phyloP scores from a whole-genome alignment of 176 grass and related monocot genomes.

The Musa acuminata region DNA sequence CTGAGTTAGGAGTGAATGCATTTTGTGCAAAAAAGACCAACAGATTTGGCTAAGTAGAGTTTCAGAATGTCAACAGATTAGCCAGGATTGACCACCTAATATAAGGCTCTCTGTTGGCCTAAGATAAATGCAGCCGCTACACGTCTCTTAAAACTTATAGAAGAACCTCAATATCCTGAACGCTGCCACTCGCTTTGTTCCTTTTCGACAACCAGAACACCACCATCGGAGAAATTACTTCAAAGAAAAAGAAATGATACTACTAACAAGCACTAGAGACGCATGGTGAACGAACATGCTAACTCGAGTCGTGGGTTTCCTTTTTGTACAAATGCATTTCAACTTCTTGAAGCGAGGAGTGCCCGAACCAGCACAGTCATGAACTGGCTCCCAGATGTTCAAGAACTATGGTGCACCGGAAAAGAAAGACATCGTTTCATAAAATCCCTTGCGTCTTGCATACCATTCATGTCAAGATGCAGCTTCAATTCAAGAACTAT shows the following conservation, averaged over 20 bases:
- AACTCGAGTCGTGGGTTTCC: too few species aligned
- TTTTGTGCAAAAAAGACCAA: background rate
- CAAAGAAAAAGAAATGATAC: too few species aligned
- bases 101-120: background rate
- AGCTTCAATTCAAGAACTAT: background rate
- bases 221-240: too few species aligned
- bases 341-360: background rate
- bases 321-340: background rate
- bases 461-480: background rate
- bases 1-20: background rate
- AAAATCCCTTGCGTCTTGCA: too few species aligned
- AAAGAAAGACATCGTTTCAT: background rate
- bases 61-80: too few species aligned
- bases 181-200: too few species aligned
- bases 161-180: too few species aligned
- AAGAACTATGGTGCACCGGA: background rate
- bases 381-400: background rate
- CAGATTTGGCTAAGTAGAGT: background rate
- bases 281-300: too few species aligned
- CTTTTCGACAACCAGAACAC: too few species aligned
- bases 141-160: too few species aligned
- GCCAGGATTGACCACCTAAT: background rate
- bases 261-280: too few species aligned
- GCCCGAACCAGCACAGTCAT: too few species aligned
- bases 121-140: background rate